Evolutionary conservation across 2,329 filamentous ascomycete genomes (phyloP).

Genomic region (Chaetomium olivaceum): DNA sequence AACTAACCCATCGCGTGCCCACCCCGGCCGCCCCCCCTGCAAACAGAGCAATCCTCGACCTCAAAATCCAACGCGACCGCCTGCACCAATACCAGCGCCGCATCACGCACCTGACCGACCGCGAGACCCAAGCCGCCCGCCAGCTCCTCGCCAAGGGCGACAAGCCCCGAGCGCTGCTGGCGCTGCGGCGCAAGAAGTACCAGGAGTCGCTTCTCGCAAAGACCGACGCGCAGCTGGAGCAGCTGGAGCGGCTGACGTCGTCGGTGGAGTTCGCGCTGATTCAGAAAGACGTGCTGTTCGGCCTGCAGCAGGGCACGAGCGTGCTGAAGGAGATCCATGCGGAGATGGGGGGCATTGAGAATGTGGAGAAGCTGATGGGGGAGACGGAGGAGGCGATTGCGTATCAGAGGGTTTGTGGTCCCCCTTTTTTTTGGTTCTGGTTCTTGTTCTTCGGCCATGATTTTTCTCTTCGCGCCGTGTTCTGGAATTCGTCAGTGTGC

Average conservation of each 20-base stretch:
- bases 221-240: conserved; percentile 90
- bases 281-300: conserved; percentile 94
- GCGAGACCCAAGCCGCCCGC: conserved; percentile 82
- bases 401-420: conserved; percentile 73
- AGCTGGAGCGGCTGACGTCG: conserved; percentile 83
- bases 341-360: conserved; percentile 94
- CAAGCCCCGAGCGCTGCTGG: conserved; percentile 78
- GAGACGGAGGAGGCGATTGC: conserved; percentile 87
- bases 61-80: conserved; percentile 96
- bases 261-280: conserved; percentile 95
- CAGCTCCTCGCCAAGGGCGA: conserved; percentile 79
- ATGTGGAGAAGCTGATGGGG: conserved; percentile 92
- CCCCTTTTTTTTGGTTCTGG: background rate
- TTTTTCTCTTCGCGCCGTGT: background rate
- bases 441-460: background rate
- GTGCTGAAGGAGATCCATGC: conserved; percentile 89
- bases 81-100: conserved; percentile 94
- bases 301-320: conserved; percentile 84
- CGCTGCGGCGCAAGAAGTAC: conserved; percentile 93
- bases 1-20: background rate
- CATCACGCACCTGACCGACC: conserved; percentile 80
- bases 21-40: no score
- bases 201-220: conserved; percentile 86
- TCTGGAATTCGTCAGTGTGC: background rate
- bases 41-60: conserved; percentile 86